phyloP scores from a whole-genome alignment of 2,329 filamentous ascomycete genomes.

The Penicillium fuscoglaucum region DNA sequence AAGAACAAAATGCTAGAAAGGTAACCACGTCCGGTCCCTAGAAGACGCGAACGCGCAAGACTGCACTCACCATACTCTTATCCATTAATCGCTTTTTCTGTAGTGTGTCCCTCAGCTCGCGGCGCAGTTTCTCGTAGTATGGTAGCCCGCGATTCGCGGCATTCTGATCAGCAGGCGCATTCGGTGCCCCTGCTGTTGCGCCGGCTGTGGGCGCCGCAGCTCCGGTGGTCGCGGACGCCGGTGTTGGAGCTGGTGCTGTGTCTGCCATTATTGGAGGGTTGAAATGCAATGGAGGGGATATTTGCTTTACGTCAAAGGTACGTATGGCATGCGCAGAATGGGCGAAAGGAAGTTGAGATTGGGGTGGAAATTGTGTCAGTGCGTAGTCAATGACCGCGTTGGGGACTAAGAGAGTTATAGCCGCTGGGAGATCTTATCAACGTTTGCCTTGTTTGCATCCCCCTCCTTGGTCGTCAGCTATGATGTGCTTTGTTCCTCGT shows the following conservation, averaged over 20 bases:
- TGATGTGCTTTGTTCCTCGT: not conserved
- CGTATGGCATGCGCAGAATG: not conserved
- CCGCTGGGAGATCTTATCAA: constrained; percentile 8
- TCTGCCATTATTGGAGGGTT: constrained; percentile 40
- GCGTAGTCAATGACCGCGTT: constrained; percentile 9
- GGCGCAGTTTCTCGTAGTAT: constrained; percentile 72
- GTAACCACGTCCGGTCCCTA: not conserved
- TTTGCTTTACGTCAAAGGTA: not conserved
- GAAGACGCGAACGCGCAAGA: not conserved
- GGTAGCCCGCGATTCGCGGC: constrained; percentile 51
- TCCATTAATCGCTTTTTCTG: constrained; percentile 66
- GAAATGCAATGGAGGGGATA: not conserved
- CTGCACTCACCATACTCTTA: constrained; percentile 54
- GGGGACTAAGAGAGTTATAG: not conserved
- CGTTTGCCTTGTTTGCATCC: constrained; percentile 42
- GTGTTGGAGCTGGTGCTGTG: constrained; percentile 38
- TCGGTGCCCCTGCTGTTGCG: constrained; percentile 23
- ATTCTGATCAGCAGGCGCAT: constrained; percentile 29
- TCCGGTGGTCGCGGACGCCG: constrained; percentile 21
- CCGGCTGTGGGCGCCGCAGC: constrained; percentile 22
- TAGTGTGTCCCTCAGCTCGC: constrained; percentile 66
- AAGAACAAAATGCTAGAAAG: not conserved
- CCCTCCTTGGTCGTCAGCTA: constrained; percentile 1
- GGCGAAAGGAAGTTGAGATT: constrained; percentile 4
- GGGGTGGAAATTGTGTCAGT: not conserved